Evolutionary conservation across 2,329 filamentous ascomycete species (phyloP).

Genomic region (Penicillium oxalicum): DNA sequence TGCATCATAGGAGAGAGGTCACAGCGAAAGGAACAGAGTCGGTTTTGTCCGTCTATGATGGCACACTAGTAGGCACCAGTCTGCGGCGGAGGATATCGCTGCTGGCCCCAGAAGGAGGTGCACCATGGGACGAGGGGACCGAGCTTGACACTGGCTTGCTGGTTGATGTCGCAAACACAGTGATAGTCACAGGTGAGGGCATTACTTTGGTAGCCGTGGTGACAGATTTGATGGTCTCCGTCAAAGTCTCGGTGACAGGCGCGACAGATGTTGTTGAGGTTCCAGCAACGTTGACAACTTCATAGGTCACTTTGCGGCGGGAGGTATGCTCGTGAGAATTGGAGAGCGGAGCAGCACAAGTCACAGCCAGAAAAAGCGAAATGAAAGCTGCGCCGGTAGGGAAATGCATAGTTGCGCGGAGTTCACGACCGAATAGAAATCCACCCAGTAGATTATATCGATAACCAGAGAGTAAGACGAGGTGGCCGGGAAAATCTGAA

Average conservation of each 20-base stretch:
- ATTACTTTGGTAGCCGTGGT: slow-evolving; percentile 13
- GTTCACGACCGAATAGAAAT: not conserved
- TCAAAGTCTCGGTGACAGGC: slow-evolving; percentile 17
- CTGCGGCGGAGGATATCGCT: slow-evolving; percentile 17
- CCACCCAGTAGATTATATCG: no score
- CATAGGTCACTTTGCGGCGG: slow-evolving; percentile 24
- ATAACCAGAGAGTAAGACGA: no score
- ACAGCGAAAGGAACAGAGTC: no score
- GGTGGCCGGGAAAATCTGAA: no score
- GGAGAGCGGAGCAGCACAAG: slow-evolving; percentile 26
- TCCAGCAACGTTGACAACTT: slow-evolving; percentile 31
- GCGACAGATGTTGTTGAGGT: slow-evolving; percentile 11
- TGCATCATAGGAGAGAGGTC: no score
- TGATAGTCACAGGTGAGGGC: slow-evolving; percentile 8
- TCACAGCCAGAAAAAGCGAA: slow-evolving; percentile 22
- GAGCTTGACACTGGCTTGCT: slow-evolving; percentile 7
- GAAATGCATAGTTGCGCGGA: slow-evolving; percentile 25
- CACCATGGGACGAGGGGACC: slow-evolving; percentile 7
- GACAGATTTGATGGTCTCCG: slow-evolving; percentile 14
- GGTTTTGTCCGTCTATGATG: slow-evolving; percentile 3
- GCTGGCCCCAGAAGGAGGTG: slow-evolving; percentile 4
- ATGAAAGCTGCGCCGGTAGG: slow-evolving; percentile 20
- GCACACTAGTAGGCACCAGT: slow-evolving; percentile 16
- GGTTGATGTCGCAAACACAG: slow-evolving; percentile 18
- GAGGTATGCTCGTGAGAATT: slow-evolving; percentile 17